Evolutionary conservation across 169 alveolate species (phyloP).

Genomic region (Eimeria brunetti): DNA sequence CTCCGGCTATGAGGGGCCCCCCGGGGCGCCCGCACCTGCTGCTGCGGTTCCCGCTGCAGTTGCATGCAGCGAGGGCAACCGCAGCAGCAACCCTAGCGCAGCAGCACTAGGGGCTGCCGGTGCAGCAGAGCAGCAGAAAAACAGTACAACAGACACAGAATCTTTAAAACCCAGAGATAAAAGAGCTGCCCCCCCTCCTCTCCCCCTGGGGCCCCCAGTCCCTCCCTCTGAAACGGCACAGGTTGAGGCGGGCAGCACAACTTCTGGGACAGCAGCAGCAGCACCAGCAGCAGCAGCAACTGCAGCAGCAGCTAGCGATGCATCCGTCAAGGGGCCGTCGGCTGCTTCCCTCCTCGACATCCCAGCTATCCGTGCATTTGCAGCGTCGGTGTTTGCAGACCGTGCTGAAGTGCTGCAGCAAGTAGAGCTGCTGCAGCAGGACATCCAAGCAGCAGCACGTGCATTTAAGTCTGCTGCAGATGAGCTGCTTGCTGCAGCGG

Average conservation of each 20-base stretch:
- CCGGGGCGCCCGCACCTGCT: neutral
- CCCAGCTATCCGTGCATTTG: constrained; percentile 54
- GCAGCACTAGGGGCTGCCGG: neutral
- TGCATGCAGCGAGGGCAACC: neutral
- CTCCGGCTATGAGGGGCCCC: neutral
- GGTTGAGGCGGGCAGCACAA: neutral
- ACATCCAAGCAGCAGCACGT: constrained; percentile 2
- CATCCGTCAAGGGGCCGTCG: neutral
- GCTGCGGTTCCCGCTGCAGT: constrained; percentile 1
- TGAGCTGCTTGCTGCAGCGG: constrained; percentile 43
- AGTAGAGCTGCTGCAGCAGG: constrained; percentile 58
- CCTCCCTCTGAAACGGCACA: neutral
- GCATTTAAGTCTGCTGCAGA: neutral
- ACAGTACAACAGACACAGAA: neutral
- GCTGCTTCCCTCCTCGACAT: constrained; percentile 16
- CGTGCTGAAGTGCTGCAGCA: constrained; percentile 61
- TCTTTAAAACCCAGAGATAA: neutral
- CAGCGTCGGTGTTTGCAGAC: constrained; percentile 36
- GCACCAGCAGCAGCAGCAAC: neutral
- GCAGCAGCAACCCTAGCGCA: neutral
- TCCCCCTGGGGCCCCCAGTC: neutral
- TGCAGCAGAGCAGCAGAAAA: neutral
- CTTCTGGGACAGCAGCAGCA: neutral
- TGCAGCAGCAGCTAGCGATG: neutral
- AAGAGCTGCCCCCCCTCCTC: neutral